A percentile compares a stretch with the other conserved stretches of the same genome.
Conservation (phyloP, 352 stramenopile species). For the Globisporangium viniferum region DNA sequence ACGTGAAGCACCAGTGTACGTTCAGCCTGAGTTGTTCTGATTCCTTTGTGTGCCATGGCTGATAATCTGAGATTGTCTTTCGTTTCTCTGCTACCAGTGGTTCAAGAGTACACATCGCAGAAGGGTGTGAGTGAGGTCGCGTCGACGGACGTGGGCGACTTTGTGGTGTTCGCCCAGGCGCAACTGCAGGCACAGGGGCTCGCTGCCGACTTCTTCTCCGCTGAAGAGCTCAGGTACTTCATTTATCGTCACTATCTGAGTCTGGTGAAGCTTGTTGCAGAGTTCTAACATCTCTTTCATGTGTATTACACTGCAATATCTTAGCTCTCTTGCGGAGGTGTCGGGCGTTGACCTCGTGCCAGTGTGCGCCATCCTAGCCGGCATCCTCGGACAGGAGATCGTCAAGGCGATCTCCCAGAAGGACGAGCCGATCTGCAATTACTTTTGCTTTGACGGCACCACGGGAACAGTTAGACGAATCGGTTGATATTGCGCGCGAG, state of each 20-base stretch:
- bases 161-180: slow-evolving; percentile 53
- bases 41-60: too few species aligned
- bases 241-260: not conserved
- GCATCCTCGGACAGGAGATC: slow-evolving; percentile 97
- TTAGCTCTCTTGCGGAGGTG: slow-evolving; percentile 40
- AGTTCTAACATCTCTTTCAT: not conserved
- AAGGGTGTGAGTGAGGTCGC: slow-evolving; percentile 16
- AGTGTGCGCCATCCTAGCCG: slow-evolving; percentile 94
- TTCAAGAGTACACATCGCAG: slow-evolving; percentile 51
- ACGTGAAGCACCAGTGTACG: slow-evolving; percentile 77
- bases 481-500: slow-evolving; percentile 23
- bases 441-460: slow-evolving; percentile 91
- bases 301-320: not conserved
- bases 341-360: slow-evolving; percentile 76
- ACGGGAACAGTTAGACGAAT: slow-evolving; percentile 58
- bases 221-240: slow-evolving; percentile 44
- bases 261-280: not conserved
- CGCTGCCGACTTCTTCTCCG: slow-evolving; percentile 55
- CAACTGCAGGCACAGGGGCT: slow-evolving; percentile 59
- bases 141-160: slow-evolving; percentile 27
- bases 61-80: not conserved
- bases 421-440: slow-evolving; percentile 95
- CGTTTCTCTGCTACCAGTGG: slow-evolving; percentile 29
- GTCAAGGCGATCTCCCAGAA: slow-evolving; percentile 98
- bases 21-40: not conserved